phyloP scores from a whole-genome alignment of 2,329 filamentous ascomycete genomes.

The Chaetoscypha palmicola region DNA sequence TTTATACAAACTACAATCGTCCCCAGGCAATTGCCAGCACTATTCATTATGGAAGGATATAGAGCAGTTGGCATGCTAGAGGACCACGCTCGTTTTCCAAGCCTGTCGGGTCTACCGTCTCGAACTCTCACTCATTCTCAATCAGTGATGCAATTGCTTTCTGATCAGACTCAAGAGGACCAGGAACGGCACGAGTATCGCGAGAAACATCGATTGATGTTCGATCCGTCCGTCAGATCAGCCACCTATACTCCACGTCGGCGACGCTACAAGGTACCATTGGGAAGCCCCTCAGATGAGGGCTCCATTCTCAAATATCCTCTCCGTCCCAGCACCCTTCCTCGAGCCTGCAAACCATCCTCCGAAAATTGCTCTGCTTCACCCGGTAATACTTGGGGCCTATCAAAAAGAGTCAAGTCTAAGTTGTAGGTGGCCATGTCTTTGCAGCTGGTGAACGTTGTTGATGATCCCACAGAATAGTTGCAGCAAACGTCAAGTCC shows the following conservation, averaged over 20 bases:
- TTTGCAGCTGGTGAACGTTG: too few species aligned
- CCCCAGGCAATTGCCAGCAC: background rate
- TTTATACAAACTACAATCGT: background rate
- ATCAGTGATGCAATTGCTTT: background rate
- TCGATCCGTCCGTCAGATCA: background rate
- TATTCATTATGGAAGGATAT: constrained; percentile 1
- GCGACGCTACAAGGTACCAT: background rate
- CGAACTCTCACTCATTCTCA: constrained; percentile 1
- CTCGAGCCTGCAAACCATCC: background rate
- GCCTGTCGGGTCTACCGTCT: background rate
- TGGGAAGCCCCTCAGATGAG: background rate
- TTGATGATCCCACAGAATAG: too few species aligned
- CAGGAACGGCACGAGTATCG: background rate
- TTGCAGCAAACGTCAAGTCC: background rate
- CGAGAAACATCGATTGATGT: background rate
- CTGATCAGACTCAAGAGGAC: background rate
- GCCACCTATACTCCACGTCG: constrained; percentile 1
- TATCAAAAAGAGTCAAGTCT: background rate
- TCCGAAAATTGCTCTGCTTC: background rate
- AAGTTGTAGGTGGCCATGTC: background rate
- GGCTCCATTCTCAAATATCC: background rate
- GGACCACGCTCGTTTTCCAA: background rate
- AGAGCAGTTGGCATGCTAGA: background rate
- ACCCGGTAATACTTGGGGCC: background rate
- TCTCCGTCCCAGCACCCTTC: constrained; percentile 1